Conservation (phyloP, 2,329 filamentous ascomycete species). For the Ceratocystiopsis minuta region DNA sequence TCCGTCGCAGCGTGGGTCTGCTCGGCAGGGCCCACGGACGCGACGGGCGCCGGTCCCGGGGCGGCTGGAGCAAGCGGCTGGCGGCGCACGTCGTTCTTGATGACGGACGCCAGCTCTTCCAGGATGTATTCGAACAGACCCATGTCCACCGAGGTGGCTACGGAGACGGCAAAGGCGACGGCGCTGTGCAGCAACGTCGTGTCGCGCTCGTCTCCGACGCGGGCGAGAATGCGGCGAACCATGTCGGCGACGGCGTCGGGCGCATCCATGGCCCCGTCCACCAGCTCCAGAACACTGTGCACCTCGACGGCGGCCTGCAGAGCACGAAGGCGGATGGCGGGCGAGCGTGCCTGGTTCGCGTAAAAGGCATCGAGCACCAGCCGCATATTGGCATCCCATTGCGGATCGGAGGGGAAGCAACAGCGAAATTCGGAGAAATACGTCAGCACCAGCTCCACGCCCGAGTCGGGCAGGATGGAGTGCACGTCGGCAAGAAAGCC, state of each 20-base stretch:
- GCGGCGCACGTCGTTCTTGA: constrained; percentile 29
- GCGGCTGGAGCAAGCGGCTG: constrained; percentile 15
- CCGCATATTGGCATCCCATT: constrained; percentile 47
- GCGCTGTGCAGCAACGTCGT: constrained; percentile 45
- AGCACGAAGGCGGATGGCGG: constrained; percentile 42
- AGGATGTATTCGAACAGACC: constrained; percentile 41
- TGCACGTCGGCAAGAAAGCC: constrained; percentile 47
- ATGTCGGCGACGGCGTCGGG: constrained; percentile 40
- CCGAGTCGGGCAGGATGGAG: constrained; percentile 43
- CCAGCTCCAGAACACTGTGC: constrained; percentile 38
- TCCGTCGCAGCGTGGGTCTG: constrained; percentile 13
- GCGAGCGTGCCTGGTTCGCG: constrained; percentile 39
- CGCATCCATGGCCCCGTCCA: constrained; percentile 28
- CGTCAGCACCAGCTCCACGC: constrained; percentile 44
- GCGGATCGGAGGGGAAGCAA: constrained; percentile 51
- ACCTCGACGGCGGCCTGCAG: constrained; percentile 42
- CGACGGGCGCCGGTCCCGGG: neutral
- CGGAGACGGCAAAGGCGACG: constrained; percentile 44
- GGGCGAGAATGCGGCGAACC: constrained; percentile 41
- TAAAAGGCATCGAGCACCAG: constrained; percentile 46
- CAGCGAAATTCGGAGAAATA: constrained; percentile 52
- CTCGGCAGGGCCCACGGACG: constrained; percentile 13
- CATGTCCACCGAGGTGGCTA: constrained; percentile 41
- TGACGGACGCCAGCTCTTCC: constrained; percentile 30
- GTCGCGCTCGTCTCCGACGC: constrained; percentile 45